Evolutionary conservation across 2,329 filamentous ascomycete genomes (phyloP).

Genomic region (Orbilia quercus): DNA sequence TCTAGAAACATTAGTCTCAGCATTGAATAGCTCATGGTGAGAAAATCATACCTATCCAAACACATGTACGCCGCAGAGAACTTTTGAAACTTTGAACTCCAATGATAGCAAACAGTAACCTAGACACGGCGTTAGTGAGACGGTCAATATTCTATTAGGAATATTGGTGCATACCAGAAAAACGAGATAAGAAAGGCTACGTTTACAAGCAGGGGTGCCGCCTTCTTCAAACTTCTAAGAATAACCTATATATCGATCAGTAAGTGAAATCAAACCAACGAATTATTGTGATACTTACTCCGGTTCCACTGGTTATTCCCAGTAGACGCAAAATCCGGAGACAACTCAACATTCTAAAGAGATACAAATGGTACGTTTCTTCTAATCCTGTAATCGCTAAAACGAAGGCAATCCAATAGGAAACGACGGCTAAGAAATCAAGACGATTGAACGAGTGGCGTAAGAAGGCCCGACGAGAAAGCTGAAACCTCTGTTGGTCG

Average conservation of each 20-base stretch:
- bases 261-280: neutral
- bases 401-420: slow-evolving; percentile 90
- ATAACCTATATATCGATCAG: slow-evolving; percentile 76
- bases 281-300: slow-evolving; percentile 71
- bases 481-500: slow-evolving; percentile 83
- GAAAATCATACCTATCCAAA: slow-evolving; percentile 76
- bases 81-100: slow-evolving; percentile 96
- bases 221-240: slow-evolving; percentile 92
- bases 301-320: slow-evolving; percentile 90
- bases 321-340: slow-evolving; percentile 91
- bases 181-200: slow-evolving; percentile 95
- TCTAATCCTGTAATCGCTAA: slow-evolving; percentile 78
- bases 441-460: slow-evolving; percentile 95
- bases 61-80: slow-evolving; percentile 79
- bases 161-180: slow-evolving; percentile 74
- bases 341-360: slow-evolving; percentile 97
- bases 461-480: slow-evolving; percentile 90
- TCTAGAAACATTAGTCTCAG: slow-evolving; percentile 63
- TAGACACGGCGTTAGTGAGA: slow-evolving; percentile 9
- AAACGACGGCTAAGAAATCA: slow-evolving; percentile 92
- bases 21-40: neutral
- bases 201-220: slow-evolving; percentile 87
- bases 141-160: neutral
- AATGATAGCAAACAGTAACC: slow-evolving; percentile 88
- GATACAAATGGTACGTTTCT: slow-evolving; percentile 76